Evolutionary conservation across 495 filamentous ascomycete species (phyloP).

Genomic region (Xanthoparmelia taractica): DNA sequence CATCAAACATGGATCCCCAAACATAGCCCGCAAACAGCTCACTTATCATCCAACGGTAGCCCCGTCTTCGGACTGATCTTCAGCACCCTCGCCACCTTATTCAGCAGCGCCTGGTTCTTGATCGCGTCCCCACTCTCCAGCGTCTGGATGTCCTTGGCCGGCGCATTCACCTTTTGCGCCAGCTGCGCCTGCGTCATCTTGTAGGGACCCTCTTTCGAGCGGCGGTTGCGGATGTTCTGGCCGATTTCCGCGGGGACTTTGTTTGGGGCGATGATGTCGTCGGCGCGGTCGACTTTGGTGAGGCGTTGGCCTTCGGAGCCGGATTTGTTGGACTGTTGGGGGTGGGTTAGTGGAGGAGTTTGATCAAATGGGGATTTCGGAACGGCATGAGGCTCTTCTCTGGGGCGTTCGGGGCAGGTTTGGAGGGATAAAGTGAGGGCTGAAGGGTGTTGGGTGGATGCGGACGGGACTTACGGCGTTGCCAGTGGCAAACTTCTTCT

Average conservation of each 20-base stretch:
- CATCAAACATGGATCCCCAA: not conserved
- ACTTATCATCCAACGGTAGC: slow-evolving; percentile 25
- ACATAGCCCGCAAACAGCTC: not conserved
- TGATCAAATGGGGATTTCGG: no score
- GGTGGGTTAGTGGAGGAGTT: not conserved
- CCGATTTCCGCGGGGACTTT: slow-evolving; percentile 75
- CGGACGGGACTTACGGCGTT: slow-evolving; percentile 59
- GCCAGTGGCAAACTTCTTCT: slow-evolving; percentile 74
- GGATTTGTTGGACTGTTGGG: slow-evolving; percentile 48
- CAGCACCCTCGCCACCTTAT: slow-evolving; percentile 26
- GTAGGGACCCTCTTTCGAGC: slow-evolving; percentile 55
- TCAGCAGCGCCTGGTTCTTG: slow-evolving; percentile 27
- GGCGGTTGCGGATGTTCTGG: slow-evolving; percentile 68
- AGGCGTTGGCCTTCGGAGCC: slow-evolving; percentile 83
- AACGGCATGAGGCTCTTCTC: no score
- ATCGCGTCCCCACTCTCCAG: slow-evolving; percentile 26
- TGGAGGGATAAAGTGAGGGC: not conserved
- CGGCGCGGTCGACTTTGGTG: slow-evolving; percentile 95
- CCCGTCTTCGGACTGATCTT: slow-evolving; percentile 29
- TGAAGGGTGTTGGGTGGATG: slow-evolving; percentile 3
- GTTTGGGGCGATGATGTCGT: slow-evolving; percentile 95
- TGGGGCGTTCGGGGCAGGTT: no score
- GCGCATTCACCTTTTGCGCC: slow-evolving; percentile 76
- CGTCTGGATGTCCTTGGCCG: slow-evolving; percentile 27
- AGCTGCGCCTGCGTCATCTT: slow-evolving; percentile 98